Percentiles rank a stretch among this genome's conserved stretches.
Conservation (phyloP, 352 stramenopile genomes). For the Halophytophthora polymorphica region DNA sequence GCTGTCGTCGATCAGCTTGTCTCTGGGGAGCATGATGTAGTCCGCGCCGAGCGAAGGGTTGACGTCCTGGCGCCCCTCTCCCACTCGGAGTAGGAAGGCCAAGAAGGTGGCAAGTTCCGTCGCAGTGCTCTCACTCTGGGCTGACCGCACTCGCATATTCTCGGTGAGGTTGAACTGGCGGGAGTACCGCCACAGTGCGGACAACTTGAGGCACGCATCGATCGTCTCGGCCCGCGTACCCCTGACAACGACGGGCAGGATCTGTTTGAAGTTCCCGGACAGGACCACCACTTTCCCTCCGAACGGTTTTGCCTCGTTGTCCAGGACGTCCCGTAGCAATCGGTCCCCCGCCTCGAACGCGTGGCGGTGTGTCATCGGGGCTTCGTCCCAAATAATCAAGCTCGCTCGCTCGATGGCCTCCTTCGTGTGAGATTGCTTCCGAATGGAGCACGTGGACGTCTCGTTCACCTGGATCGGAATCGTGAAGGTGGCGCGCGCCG, state of each 20-base stretch:
- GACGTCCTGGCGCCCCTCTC: conserved; percentile 3
- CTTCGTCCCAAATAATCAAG: conserved; percentile 7
- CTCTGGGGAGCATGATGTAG: conserved; percentile 6
- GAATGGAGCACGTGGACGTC: conserved; percentile 13
- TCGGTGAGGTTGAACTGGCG: not conserved
- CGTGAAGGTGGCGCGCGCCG: conserved; percentile 26
- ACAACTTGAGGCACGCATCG: conserved; percentile 4
- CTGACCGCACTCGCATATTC: not conserved
- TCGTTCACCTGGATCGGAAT: conserved; percentile 12
- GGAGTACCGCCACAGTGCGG: not conserved
- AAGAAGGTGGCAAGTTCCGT: not conserved
- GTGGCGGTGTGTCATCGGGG: conserved; percentile 2
- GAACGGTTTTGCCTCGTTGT: conserved; percentile 11
- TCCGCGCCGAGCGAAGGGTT: not conserved
- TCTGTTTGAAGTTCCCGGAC: conserved; percentile 19
- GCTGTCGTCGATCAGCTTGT: conserved; percentile 11
- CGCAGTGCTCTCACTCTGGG: not conserved
- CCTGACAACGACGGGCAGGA: conserved; percentile 12
- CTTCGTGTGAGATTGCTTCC: conserved; percentile 3
- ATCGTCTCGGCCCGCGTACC: conserved; percentile 3
- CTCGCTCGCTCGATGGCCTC: not conserved
- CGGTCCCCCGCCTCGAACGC: conserved; percentile 19
- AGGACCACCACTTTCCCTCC: conserved; percentile 22
- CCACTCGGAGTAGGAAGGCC: not conserved
- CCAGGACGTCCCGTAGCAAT: conserved; percentile 10